A percentile compares a stretch with the other conserved stretches of the same genome.
Conservation (phyloP, 139 green algal genomes). For the Axilococcus clingmanii region DNA sequence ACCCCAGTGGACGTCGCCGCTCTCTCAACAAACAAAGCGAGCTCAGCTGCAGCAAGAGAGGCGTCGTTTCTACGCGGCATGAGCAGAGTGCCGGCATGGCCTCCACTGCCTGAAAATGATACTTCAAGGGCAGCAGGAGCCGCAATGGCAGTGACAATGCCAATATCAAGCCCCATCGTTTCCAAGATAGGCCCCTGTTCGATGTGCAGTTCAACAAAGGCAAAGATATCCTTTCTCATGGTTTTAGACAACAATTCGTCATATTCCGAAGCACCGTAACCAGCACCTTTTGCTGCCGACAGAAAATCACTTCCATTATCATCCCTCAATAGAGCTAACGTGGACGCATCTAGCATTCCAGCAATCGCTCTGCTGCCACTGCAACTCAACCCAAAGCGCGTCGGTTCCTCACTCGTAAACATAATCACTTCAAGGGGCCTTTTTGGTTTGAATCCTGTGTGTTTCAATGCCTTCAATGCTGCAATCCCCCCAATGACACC, state of each 20-base stretch:
- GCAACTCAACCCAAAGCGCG: slow-evolving; percentile 83
- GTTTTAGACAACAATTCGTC: slow-evolving; percentile 3
- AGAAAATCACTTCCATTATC: slow-evolving; percentile 69
- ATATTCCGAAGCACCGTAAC: slow-evolving; percentile 22
- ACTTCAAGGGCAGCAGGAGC: slow-evolving; percentile 74
- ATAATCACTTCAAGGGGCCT: slow-evolving; percentile 68
- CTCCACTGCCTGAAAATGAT: slow-evolving; percentile 37
- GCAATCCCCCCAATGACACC: slow-evolving; percentile 88
- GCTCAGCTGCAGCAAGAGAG: slow-evolving; percentile 76
- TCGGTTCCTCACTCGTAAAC: slow-evolving; percentile 95
- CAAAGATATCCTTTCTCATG: slow-evolving; percentile 6
- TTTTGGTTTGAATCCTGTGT: slow-evolving; percentile 58
- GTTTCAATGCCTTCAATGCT: slow-evolving; percentile 65
- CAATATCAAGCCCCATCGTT: slow-evolving; percentile 58
- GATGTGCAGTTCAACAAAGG: slow-evolving; percentile 98
- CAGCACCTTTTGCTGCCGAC: slow-evolving; percentile 51
- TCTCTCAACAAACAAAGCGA: slow-evolving; percentile 68
- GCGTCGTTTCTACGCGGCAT: slow-evolving; percentile 63
- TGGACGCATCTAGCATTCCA: slow-evolving; percentile 31
- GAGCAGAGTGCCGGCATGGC: slow-evolving; percentile 32
- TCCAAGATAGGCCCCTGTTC: slow-evolving; percentile 89
- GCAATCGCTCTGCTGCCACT: slow-evolving; percentile 73
- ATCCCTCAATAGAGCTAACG: slow-evolving; percentile 48
- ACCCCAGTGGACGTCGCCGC: slow-evolving; percentile 16
- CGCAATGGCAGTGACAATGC: slow-evolving; percentile 89